A percentile compares a stretch with the other conserved stretches of the same genome.
These are phyloP conservation scores for Claviceps digitariae DNA, from an alignment of 2,329 filamentous ascomycete species.

Conservation along the genomic window DNA sequence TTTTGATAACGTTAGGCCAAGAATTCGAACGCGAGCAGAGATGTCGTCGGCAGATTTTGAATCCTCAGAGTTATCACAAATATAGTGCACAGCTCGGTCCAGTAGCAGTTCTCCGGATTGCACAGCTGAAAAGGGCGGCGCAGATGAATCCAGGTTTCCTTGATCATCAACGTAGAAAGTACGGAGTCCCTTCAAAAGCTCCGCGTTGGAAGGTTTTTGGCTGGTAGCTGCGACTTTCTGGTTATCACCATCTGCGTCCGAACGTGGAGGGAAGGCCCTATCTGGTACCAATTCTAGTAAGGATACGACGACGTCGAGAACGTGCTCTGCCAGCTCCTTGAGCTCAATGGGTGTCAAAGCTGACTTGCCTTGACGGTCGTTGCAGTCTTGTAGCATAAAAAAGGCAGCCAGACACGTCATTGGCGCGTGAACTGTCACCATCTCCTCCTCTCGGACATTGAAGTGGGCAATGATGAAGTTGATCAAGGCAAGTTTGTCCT, in stretches of 20 bases:
- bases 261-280: conserved; percentile 37
- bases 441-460: conserved; percentile 91
- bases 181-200: conserved; percentile 46
- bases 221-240: conserved; percentile 3
- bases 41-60: conserved; percentile 31
- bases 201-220: conserved; percentile 18
- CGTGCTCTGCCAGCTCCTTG: conserved; percentile 18
- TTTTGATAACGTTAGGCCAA: conserved; percentile 45
- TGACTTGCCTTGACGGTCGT: conserved; percentile 20
- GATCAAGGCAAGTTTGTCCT: conserved; percentile 57
- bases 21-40: conserved; percentile 43
- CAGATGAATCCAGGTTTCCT: conserved; percentile 50
- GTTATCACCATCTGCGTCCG: conserved; percentile 10
- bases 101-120: conserved; percentile 50
- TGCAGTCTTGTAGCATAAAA: conserved; percentile 48
- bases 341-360: conserved; percentile 21
- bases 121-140: conserved; percentile 43
- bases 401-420: conserved; percentile 45
- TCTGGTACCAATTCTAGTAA: conserved; percentile 53
- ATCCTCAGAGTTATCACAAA: conserved; percentile 32
- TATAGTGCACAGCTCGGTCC: conserved; percentile 41
- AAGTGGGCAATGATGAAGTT: conserved; percentile 77
- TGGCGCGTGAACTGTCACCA: conserved; percentile 77
- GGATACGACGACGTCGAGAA: conserved; percentile 37
- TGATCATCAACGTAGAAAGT: conserved; percentile 58